A percentile compares a stretch with the other conserved stretches of the same genome.
These are phyloP conservation scores for Anthracocystis setariae DNA, from an alignment of 1,284 basidiomycete genomes.

Conservation along the genomic window DNA sequence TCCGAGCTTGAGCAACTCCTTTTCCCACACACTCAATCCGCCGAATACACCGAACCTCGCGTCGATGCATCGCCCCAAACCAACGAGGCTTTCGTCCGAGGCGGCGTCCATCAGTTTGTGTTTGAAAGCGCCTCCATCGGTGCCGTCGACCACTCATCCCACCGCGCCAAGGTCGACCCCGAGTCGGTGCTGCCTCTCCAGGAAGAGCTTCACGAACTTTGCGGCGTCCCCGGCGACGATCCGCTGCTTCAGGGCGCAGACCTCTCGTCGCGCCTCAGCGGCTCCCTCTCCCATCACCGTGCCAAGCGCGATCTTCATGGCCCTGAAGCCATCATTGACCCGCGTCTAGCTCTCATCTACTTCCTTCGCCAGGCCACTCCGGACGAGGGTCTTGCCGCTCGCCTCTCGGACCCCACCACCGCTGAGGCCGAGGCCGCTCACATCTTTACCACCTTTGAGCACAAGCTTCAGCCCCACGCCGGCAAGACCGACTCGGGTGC, in stretches of 20 bases:
- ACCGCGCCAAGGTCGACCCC: slow-evolving; percentile 29
- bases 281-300: slow-evolving; percentile 33
- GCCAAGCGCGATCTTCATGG: slow-evolving; percentile 35
- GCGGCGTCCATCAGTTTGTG: slow-evolving; percentile 46
- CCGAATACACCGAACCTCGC: slow-evolving; percentile 28
- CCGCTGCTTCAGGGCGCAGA: slow-evolving; percentile 54
- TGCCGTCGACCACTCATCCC: slow-evolving; percentile 10
- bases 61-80: slow-evolving; percentile 21
- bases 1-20: slow-evolving; percentile 37
- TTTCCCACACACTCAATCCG: slow-evolving; percentile 17
- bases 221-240: slow-evolving; percentile 49
- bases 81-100: slow-evolving; percentile 36
- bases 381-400: slow-evolving; percentile 41
- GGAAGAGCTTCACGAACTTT: slow-evolving; percentile 54
- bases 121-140: slow-evolving; percentile 34
- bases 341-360: slow-evolving; percentile 52
- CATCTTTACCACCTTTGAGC: slow-evolving; percentile 51
- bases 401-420: slow-evolving; percentile 34
- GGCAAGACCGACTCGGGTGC: slow-evolving; percentile 45
- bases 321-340: slow-evolving; percentile 43
- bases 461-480: slow-evolving; percentile 50
- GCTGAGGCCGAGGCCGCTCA: slow-evolving; percentile 43
- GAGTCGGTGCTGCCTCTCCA: slow-evolving; percentile 36
- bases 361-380: slow-evolving; percentile 56
- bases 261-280: slow-evolving; percentile 42